Percentiles rank a stretch among this genome's conserved stretches.
Evolutionary conservation across 2,329 filamentous ascomycete genomes (phyloP).

Genomic region (Fusarium sarcochroum): DNA sequence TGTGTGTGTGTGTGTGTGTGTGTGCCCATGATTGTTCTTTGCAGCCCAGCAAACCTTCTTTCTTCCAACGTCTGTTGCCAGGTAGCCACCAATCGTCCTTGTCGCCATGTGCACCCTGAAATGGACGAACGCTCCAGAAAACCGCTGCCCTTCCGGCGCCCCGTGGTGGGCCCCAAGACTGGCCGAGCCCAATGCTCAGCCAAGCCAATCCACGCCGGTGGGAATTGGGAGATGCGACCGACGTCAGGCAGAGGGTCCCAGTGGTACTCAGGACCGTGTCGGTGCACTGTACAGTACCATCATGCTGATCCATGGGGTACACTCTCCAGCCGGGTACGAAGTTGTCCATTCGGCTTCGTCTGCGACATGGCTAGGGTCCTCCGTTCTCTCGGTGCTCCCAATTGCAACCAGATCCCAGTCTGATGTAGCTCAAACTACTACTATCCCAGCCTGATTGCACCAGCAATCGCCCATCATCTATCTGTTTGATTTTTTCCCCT

Average conservation of each 20-base stretch:
- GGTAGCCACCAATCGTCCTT: conserved; percentile 20
- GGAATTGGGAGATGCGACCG: conserved; percentile 32
- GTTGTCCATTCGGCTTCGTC: conserved; percentile 25
- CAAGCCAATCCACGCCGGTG: conserved; percentile 36
- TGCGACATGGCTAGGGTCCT: conserved; percentile 34
- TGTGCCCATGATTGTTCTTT: conserved; percentile 14
- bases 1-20: neutral
- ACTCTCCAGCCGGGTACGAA: conserved; percentile 31
- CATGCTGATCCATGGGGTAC: conserved; percentile 22
- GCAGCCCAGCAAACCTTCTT: conserved; percentile 13
- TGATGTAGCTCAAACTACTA: too few relatives aligned
- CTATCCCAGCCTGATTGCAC: conserved; percentile 6
- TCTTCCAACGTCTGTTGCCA: conserved; percentile 20
- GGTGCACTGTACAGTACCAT: conserved; percentile 37
- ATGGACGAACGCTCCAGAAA: conserved; percentile 18
- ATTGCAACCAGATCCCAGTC: conserved; percentile 25
- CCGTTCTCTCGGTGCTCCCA: conserved; percentile 45
- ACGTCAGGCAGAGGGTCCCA: conserved; percentile 37
- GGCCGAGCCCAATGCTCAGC: conserved; percentile 36
- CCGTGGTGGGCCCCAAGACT: conserved; percentile 36
- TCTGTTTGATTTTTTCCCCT: conserved; percentile 34
- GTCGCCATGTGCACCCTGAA: conserved; percentile 27
- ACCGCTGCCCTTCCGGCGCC: conserved; percentile 27
- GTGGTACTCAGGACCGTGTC: conserved; percentile 42
- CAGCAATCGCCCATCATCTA: conserved; percentile 17